Conservation (phyloP, 192 early-diverging fungal species). For the Podila clonocystis region DNA sequence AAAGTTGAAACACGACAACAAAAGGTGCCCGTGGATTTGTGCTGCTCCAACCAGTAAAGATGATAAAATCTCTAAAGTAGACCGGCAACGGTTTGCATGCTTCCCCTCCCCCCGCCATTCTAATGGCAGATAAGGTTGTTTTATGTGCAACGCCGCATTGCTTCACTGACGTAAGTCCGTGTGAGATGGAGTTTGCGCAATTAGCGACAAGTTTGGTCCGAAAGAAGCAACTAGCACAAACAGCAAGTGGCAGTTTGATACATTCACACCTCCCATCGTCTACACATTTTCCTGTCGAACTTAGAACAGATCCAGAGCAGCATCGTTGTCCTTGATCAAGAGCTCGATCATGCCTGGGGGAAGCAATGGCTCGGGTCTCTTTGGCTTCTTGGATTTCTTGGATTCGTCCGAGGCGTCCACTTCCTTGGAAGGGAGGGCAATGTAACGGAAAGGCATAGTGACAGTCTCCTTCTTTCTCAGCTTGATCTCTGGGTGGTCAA, state of each 20-base stretch:
- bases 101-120: too few relatives aligned
- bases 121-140: too few relatives aligned
- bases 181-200: too few relatives aligned
- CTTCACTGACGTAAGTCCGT: too few relatives aligned
- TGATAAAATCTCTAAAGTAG: too few relatives aligned
- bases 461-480: slow-evolving; percentile 76
- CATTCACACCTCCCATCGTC: not conserved
- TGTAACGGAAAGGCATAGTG: slow-evolving; percentile 84
- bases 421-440: slow-evolving; percentile 56
- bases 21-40: too few relatives aligned
- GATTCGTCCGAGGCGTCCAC: not conserved
- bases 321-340: slow-evolving; percentile 77
- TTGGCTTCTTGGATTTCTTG: slow-evolving; percentile 54
- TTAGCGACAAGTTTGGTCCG: too few relatives aligned
- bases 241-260: not conserved
- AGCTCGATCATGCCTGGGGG: slow-evolving; percentile 80
- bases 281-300: not conserved
- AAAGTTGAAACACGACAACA: too few relatives aligned
- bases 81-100: too few relatives aligned
- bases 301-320: slow-evolving; percentile 55
- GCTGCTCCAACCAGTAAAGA: too few relatives aligned
- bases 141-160: too few relatives aligned
- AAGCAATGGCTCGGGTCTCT: slow-evolving; percentile 64
- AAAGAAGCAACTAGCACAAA: not conserved
- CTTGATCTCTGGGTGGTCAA: slow-evolving; percentile 79